Base-by-base conservation (phyloP, 2,329 filamentous ascomycete genomes). In the Hymenoscyphus albidus region DNA sequence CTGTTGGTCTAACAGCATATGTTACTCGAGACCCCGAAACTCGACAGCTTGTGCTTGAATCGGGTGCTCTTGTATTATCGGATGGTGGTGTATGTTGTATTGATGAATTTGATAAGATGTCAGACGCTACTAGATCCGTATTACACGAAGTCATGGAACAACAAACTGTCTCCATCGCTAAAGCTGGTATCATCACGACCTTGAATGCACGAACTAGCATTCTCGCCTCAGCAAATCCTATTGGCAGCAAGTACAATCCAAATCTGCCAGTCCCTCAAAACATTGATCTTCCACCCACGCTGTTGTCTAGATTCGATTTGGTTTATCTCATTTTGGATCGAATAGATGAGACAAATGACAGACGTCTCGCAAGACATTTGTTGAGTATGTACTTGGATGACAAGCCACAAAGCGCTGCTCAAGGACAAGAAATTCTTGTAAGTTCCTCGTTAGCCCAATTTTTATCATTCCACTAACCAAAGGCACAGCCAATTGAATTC, bases 371-470 rank as follows among this genome's bases (percentile, higher is more conserved):
- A 13, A 90, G 93, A 74, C 95, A 99, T 81, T 80, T 99, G 72
- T 86, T 99, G 39, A 92, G 92, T 63, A 96, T 99, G 88, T 99
- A 99, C 75, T 83, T 99, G 31, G 95, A 99, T 77, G 95, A 99
- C 75, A 90, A 86, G 54, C 96, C 95, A 1, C 91, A 97, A 35
- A 93, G 93, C 65, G 95, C 91, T 1, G 79, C 85, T 0, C 87
- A 87, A 42, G 82, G 80, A 58, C 83, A 88, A 39, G 95, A 98
- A 73, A 89, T 98, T 67, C 79, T 97, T 68, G 90, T 93, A 83
- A 83, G 89, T 81, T 22, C 48, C 42, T 54, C 22, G 16, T 56
- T 5, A 5, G 42, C 31, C 44, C 60, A 40, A 64, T 65, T 65
- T 48, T 51, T 32, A n/a, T 18, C 13, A 56, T 2, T 22, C 32